phyloP scores from a whole-genome alignment of 345 rosid genomes.

The Pugionium cornutum region DNA sequence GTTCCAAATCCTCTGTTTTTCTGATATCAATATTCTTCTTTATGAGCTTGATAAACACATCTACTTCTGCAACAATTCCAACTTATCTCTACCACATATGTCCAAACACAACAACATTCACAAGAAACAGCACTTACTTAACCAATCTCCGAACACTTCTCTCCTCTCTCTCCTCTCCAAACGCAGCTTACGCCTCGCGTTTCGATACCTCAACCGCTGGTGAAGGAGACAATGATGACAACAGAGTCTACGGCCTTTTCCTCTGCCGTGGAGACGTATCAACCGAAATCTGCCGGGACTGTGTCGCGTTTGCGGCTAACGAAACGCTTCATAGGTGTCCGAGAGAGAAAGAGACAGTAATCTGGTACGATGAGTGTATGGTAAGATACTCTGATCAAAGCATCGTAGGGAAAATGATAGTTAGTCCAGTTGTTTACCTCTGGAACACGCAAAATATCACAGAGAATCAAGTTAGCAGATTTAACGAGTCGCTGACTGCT shows the following conservation, averaged over 20 bases:
- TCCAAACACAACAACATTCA: slow-evolving; percentile 39
- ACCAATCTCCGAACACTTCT: slow-evolving; percentile 45
- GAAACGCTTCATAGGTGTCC: slow-evolving; percentile 38
- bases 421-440: background rate
- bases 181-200: slow-evolving; percentile 31
- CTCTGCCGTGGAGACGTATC: slow-evolving; percentile 48
- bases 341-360: slow-evolving; percentile 27
- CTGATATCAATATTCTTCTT: slow-evolving; percentile 17
- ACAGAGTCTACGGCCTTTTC: slow-evolving; percentile 42
- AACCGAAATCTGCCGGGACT: slow-evolving; percentile 35
- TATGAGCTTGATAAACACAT: slow-evolving; percentile 17
- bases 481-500: slow-evolving; percentile 23
- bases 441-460: slow-evolving; percentile 27
- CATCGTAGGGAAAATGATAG: slow-evolving; percentile 32
- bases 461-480: slow-evolving; percentile 22
- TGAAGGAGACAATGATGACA: slow-evolving; percentile 6
- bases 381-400: slow-evolving; percentile 42
- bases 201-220: slow-evolving; percentile 51
- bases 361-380: slow-evolving; percentile 51
- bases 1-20: slow-evolving; percentile 31
- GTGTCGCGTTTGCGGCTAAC: slow-evolving; percentile 37
- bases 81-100: slow-evolving; percentile 35
- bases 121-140: slow-evolving; percentile 43
- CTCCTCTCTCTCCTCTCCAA: slow-evolving; percentile 41
- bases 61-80: slow-evolving; percentile 38